These are phyloP conservation scores for Raphanus sativus DNA, from an alignment of 345 rosid genomes.

Conservation along the genomic window DNA sequence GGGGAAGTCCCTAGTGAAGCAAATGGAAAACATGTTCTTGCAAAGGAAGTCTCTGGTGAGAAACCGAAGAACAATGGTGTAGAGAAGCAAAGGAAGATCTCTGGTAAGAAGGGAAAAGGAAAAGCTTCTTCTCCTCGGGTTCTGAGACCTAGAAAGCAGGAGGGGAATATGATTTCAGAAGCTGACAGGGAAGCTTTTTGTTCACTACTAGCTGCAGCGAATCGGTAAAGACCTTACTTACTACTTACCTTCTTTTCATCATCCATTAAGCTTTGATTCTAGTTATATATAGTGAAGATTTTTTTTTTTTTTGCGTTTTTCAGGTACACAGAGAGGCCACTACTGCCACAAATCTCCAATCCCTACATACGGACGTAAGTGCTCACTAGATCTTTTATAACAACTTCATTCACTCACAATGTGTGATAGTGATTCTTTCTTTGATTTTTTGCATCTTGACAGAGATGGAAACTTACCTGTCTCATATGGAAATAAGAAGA, in stretches of 20 bases:
- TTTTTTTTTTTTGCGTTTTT: constrained; percentile 3
- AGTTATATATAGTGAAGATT: background rate
- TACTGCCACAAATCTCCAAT: background rate
- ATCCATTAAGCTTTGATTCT: background rate
- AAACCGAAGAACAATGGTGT: background rate
- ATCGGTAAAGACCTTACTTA: constrained; percentile 13
- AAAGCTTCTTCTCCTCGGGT: constrained; percentile 1
- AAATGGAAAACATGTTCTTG: background rate
- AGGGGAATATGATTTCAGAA: background rate
- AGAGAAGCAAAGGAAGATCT: constrained; percentile 1
- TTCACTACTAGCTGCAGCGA: background rate
- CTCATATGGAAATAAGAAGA: background rate
- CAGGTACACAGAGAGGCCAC: background rate
- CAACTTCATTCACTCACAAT: background rate
- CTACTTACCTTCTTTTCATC: background rate
- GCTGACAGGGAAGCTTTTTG: no score
- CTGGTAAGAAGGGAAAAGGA: background rate
- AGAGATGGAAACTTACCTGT: constrained; percentile 11
- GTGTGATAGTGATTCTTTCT: background rate
- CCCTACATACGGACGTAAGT: constrained; percentile 2
- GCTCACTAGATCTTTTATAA: background rate
- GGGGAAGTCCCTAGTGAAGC: background rate
- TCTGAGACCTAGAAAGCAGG: background rate
- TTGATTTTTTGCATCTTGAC: background rate
- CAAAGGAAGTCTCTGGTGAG: background rate